Evolutionary conservation across 768 basidiomycete species (phyloP), one percentile per base, ranked within the genome.

Genomic region (Serendipita sp.): DNA sequence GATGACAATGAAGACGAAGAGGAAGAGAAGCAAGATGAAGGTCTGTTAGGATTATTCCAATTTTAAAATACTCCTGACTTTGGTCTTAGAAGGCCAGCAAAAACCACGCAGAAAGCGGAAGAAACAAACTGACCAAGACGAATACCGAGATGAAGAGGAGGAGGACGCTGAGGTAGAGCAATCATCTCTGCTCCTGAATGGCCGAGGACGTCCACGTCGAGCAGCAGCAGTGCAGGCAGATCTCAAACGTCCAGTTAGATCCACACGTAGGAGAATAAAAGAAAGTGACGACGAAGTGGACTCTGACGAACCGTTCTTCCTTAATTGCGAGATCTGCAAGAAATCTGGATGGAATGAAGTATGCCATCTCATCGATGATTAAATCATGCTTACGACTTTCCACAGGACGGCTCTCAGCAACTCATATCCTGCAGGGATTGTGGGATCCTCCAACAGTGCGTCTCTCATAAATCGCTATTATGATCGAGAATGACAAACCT

Each of bases 301-400:
- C 28, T 60, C 56, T 3, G 56, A 60, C 35, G 56, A 60, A n/a
- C 56, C 56, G 16, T 34, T 60, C 11, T 60, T 60, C 28, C n/a
- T 60, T 4, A 60, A 60, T 36, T 60, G 56, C 34, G 56, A 60
- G 10, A 60, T 60, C 35, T 60, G 56, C 56, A 60, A 60, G 34
- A 60, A 60, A 35, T 60, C 56, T 28, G 56, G 56, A 30, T 60
- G 56, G 56, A 60, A 60, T 18, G 56, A 60, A 30, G 56, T 60
- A 8, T 8, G 11, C 32, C 10, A n/a, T 8, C 1, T n/a, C 18
- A 32, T 38, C 4, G 28, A 30, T 34, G 10, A 10, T 60, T 38
- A 8, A n/a, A 11, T 4, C 2, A 32, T 28, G 36, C 56, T 60
- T 8, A 60, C 36, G 13, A 11, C 4, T 10, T 4, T 23, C 13